These are phyloP conservation scores for Calocybe indica DNA, from an alignment of 768 basidiomycete genomes.

Conservation along the genomic window DNA sequence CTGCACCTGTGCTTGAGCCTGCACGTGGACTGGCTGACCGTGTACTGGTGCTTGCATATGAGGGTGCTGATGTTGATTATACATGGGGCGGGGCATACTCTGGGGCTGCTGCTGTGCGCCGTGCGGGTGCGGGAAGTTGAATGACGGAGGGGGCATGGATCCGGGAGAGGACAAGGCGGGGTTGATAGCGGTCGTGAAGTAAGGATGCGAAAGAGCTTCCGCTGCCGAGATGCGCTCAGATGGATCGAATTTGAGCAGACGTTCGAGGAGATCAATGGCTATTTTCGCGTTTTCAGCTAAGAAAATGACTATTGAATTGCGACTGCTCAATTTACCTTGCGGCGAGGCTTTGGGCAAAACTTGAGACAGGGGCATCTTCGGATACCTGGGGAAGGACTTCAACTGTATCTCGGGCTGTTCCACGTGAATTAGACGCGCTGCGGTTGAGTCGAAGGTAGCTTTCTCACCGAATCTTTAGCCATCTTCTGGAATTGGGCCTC, in stretches of 20 bases:
- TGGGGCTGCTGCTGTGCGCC: slow-evolving; percentile 38
- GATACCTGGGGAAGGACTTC: slow-evolving; percentile 84
- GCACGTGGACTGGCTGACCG: slow-evolving; percentile 22
- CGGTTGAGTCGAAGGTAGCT: not conserved
- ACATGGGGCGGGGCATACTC: slow-evolving; percentile 10
- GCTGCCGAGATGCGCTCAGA: slow-evolving; percentile 85
- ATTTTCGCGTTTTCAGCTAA: slow-evolving; percentile 2
- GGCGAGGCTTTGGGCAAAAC: slow-evolving; percentile 83
- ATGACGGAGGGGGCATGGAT: slow-evolving; percentile 62
- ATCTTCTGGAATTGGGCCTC: slow-evolving; percentile 87
- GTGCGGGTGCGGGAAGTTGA: slow-evolving; percentile 64
- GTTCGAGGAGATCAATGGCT: slow-evolving; percentile 93
- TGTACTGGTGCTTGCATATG: slow-evolving; percentile 26
- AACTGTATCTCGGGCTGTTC: slow-evolving; percentile 73
- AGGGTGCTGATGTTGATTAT: slow-evolving; percentile 20
- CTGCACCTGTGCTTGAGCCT: slow-evolving; percentile 18
- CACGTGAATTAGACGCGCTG: slow-evolving; percentile 6
- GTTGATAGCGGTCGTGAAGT: slow-evolving; percentile 63
- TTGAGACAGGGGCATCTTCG: slow-evolving; percentile 75
- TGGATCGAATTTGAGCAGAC: slow-evolving; percentile 94
- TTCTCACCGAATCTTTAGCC: slow-evolving; percentile 76
- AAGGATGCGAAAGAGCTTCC: slow-evolving; percentile 88
- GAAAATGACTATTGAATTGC: not conserved
- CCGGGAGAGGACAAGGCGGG: slow-evolving; percentile 40
- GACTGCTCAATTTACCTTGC: slow-evolving; percentile 45